Base-by-base conservation (phyloP, 106 monocot genomes). In the Allium fistulosum region DNA sequence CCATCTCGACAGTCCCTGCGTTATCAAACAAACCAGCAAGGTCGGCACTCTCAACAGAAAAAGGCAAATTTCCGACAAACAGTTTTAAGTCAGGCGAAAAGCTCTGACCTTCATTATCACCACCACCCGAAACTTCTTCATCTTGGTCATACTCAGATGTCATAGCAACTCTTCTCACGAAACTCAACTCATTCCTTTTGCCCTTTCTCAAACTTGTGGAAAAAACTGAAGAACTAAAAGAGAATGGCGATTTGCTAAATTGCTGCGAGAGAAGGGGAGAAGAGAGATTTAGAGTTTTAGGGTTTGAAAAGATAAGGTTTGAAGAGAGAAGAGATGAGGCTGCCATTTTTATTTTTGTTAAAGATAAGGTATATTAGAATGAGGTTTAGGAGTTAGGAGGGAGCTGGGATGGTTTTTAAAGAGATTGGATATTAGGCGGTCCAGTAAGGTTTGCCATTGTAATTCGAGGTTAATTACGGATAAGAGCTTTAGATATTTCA, bases 11-110 rank as follows among this genome's bases (percentile, higher is more conserved):
- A 37, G 62, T 80, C 18, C 94, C 94, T 11, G 75, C 89, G 16
- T 65, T 62, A 4, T 68, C 82, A 52, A 94, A 90, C 51, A 87
- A 69, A 15, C 80, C 86, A 26, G 94, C 90, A 12, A 94, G 84
- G 78, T 89, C 84, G 14, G 84, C 70, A 70, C 94, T 94, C 51
- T 94, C 90, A 62, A 94, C 90, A 50, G 22, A 76, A 63, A 90
- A 94, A 15, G 94, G 90, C 8, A 94, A 71, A 69, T 94, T 94
- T 51, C 94, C 94, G 37, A 94, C 94, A 53, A 94, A 94, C 16
- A 94, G 77, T 78, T 87, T 94, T 51, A 83, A 62, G 10, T 94
- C 86, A 2, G 79, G 78, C 0, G 83, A 77, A 70, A 85, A 85
- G 16, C 59, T 72, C 13, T 61, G 79, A 22, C 22, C 22, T 22